Evolutionary conservation across 768 basidiomycete species (phyloP).

Genomic region (Botryobasidium botryosum): DNA sequence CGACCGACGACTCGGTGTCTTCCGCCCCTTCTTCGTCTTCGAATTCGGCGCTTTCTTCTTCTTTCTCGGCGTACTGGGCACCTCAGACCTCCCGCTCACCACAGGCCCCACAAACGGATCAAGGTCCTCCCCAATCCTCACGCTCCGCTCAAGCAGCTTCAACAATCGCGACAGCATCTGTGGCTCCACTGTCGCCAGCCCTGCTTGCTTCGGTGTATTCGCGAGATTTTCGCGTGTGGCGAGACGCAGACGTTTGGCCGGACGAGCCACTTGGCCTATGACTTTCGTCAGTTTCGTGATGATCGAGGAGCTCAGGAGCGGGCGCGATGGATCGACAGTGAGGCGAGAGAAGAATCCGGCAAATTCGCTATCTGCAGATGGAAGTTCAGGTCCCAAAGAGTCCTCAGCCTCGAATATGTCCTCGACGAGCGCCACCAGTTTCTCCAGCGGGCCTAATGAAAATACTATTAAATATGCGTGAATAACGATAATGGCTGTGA

Average conservation of each 20-base stretch:
- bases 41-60: constrained; percentile 26
- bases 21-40: background rate
- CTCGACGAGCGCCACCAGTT: constrained; percentile 56
- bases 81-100: constrained; percentile 24
- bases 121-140: constrained; percentile 56
- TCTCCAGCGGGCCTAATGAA: constrained; percentile 46
- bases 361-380: constrained; percentile 14
- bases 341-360: constrained; percentile 44
- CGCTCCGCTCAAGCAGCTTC: constrained; percentile 63
- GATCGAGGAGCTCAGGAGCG: constrained; percentile 38
- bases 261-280: constrained; percentile 48
- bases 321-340: constrained; percentile 39
- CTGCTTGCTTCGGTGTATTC: constrained; percentile 35
- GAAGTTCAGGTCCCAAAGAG: constrained; percentile 37
- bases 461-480: background rate
- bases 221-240: constrained; percentile 23
- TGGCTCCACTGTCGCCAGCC: constrained; percentile 52
- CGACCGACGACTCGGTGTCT: constrained; percentile 6
- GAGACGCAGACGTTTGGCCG: constrained; percentile 49
- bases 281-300: constrained; percentile 55
- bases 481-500: constrained; percentile 7
- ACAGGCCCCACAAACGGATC: constrained; percentile 41
- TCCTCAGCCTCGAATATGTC: constrained; percentile 80
- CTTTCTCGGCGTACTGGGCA: constrained; percentile 12
- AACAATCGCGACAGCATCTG: constrained; percentile 44